These are phyloP conservation scores for Dimocarpus longan DNA, from an alignment of 345 rosid species.

Conservation along the genomic window DNA sequence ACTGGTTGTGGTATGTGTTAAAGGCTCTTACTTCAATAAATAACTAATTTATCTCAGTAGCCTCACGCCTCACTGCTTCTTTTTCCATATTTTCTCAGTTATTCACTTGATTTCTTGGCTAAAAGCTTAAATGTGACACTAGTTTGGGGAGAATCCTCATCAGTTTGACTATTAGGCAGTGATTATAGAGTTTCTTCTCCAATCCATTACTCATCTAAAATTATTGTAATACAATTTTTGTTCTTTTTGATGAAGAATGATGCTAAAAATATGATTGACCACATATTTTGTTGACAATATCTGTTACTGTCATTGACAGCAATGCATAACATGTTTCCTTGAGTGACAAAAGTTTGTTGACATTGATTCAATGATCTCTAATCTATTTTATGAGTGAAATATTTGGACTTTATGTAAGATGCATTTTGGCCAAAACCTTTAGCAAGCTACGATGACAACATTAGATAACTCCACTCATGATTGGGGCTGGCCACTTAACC, in stretches of 20 bases:
- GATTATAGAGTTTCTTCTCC: background rate
- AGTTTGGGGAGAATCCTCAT: background rate
- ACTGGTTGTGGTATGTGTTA: conserved; percentile 63
- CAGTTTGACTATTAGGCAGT: background rate
- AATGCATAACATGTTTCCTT: background rate
- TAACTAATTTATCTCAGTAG: conserved; percentile 7
- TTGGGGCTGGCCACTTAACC: background rate
- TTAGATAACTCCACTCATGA: background rate
- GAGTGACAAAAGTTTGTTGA: background rate
- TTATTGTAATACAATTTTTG: background rate
- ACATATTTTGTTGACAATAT: background rate
- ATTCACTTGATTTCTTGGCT: background rate
- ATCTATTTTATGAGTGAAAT: background rate
- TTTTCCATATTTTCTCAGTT: background rate
- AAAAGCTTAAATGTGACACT: conserved; percentile 2
- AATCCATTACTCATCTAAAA: background rate
- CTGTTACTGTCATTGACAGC: background rate
- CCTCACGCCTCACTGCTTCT: background rate
- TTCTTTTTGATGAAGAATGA: background rate
- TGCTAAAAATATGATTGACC: background rate
- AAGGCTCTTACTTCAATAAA: background rate
- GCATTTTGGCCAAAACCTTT: background rate
- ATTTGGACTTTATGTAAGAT: background rate
- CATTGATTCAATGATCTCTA: background rate
- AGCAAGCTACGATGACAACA: background rate